These are phyloP conservation scores for Xerocomellus chrysenteron DNA, from an alignment of 768 basidiomycete species.

Conservation along the genomic window DNA sequence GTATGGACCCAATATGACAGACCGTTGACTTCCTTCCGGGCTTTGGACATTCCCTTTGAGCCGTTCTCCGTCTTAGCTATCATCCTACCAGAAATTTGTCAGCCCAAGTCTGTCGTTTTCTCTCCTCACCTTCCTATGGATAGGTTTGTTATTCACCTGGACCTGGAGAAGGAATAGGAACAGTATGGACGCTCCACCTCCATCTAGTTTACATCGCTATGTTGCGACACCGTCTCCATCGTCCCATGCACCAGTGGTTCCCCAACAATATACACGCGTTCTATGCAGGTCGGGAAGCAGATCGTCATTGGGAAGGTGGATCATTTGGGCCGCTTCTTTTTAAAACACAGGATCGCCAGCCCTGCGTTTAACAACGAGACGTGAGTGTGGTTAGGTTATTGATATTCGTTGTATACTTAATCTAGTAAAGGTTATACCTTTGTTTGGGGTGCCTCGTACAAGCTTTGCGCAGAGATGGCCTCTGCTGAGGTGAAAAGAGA, in stretches of 20 bases:
- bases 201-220: conserved; percentile 20
- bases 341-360: conserved; percentile 6
- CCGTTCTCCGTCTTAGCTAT: conserved; percentile 12
- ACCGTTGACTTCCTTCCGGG: conserved; percentile 19
- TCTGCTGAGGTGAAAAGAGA: conserved; percentile 2
- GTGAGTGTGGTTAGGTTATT: conserved; percentile 10
- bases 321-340: conserved; percentile 6
- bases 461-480: conserved; percentile 21
- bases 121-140: not conserved
- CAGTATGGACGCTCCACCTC: not conserved
- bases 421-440: conserved; percentile 15
- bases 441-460: conserved; percentile 20
- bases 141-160: conserved; percentile 22
- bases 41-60: conserved; percentile 20
- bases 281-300: conserved; percentile 20
- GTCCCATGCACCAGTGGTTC: conserved; percentile 18
- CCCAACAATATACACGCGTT: conserved; percentile 23
- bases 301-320: conserved; percentile 21
- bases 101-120: conserved; percentile 12
- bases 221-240: conserved; percentile 21
- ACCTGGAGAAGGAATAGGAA: conserved; percentile 24
- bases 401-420: not conserved
- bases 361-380: conserved; percentile 26
- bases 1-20: conserved; percentile 1
- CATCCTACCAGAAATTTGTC: conserved; percentile 16